A percentile compares a stretch with the other conserved stretches of the same genome.
Evolutionary conservation across 768 basidiomycete species (phyloP).

Genomic region (Collybia mongolica): DNA sequence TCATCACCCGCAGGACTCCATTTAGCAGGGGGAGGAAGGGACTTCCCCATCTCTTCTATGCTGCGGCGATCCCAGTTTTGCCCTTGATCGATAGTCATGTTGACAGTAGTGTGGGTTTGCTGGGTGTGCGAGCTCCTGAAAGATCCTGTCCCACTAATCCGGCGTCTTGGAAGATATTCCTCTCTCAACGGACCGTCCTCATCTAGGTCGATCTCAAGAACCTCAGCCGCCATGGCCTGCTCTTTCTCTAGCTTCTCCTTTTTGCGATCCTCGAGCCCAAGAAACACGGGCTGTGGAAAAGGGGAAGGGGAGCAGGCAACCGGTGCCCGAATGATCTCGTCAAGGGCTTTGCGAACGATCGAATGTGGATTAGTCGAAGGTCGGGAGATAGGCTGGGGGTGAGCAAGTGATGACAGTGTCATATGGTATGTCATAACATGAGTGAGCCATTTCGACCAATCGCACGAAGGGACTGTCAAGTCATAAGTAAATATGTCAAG

Average conservation of each 20-base stretch:
- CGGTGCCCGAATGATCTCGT: conserved; percentile 62
- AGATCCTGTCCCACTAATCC: conserved; percentile 37
- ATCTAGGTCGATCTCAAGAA: conserved; percentile 75
- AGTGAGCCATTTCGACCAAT: conserved; percentile 73
- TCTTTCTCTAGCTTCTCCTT: conserved; percentile 50
- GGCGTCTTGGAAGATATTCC: conserved; percentile 76
- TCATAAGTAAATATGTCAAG: conserved; percentile 72
- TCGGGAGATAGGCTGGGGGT: conserved; percentile 75
- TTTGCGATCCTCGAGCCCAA: conserved; percentile 67
- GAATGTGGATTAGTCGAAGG: conserved; percentile 72
- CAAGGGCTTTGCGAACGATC: conserved; percentile 66
- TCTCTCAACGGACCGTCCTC: conserved; percentile 81
- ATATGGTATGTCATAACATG: conserved; percentile 66
- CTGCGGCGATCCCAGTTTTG: conserved; percentile 15
- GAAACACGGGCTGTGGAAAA: conserved; percentile 64
- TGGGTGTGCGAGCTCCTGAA: conserved; percentile 17
- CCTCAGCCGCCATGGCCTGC: conserved; percentile 40
- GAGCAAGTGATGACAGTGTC: conserved; percentile 55
- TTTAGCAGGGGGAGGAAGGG: conserved; percentile 70
- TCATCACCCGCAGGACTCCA: conserved; percentile 85
- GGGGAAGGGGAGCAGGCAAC: conserved; percentile 25
- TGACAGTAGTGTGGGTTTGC: conserved; percentile 8
- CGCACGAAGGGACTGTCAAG: conserved; percentile 58
- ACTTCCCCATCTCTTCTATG: conserved; percentile 20
- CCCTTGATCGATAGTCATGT: conserved; percentile 5